These are phyloP conservation scores for Barnettozyma salicaria DNA, from an alignment of 805 yeast genomes.

Conservation along the genomic window DNA sequence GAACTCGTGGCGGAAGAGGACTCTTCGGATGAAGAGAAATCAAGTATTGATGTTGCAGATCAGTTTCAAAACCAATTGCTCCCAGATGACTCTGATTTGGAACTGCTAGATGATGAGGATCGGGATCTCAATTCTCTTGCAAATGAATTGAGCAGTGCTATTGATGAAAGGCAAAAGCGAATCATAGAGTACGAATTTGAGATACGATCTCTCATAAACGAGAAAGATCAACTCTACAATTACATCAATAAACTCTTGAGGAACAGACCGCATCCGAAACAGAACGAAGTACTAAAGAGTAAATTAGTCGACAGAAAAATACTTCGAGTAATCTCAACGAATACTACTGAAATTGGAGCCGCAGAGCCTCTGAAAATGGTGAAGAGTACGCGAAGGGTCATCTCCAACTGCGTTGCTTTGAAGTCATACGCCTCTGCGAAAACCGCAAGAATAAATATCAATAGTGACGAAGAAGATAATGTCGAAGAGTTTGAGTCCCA, in stretches of 20 bases:
- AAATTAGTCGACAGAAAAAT: constrained; percentile 24
- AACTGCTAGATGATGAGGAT: no score
- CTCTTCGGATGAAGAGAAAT: no score
- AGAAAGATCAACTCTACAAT: constrained; percentile 21
- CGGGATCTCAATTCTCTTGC: constrained; percentile 7
- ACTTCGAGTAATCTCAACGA: constrained; percentile 18
- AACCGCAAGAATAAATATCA: neutral
- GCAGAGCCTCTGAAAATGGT: neutral
- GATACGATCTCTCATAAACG: constrained; percentile 20
- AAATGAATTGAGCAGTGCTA: constrained; percentile 9
- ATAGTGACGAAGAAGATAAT: constrained; percentile 11
- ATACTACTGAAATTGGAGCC: neutral
- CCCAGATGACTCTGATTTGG: constrained; percentile 6
- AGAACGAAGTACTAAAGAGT: constrained; percentile 22
- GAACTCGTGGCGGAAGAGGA: no score
- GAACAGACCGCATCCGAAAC: constrained; percentile 15
- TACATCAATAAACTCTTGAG: constrained; percentile 22
- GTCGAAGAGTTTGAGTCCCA: neutral
- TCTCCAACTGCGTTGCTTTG: constrained; percentile 15
- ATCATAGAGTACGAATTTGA: constrained; percentile 17
- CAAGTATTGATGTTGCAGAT: no score
- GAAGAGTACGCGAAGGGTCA: constrained; percentile 7
- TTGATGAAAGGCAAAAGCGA: constrained; percentile 12
- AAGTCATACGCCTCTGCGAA: constrained; percentile 11
- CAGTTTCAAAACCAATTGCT: constrained; percentile 1